Evolutionary conservation across 495 filamentous ascomycete genomes (phyloP), one percentile per base, ranked within the genome.

Genomic region (Hyaloscypha finlandica): DNA sequence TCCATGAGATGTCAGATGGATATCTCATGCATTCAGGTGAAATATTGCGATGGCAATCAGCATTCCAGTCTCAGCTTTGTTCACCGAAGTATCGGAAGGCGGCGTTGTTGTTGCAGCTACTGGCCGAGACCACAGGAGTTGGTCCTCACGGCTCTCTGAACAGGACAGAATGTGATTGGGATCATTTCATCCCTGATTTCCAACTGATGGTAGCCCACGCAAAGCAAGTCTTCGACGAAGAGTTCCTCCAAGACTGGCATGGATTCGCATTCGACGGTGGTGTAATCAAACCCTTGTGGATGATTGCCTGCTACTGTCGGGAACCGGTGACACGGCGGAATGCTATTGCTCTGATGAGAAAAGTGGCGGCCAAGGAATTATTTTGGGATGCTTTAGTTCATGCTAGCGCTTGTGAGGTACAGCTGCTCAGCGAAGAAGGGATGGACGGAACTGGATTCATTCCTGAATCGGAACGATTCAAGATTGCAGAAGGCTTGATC

Each of bases 381-480:
- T 53, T 53, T 16, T 53, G 51, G 51, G 51, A 53, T 29, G 19
- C 51, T 8, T n/a, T 53, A 8, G 9, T n/a, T 20, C 51, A 20
- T 53, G 51, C 19, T 1, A 58, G 30, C 8, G 16, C 30, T 19
- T 58, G 14, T 19, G 31, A 33, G 30, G 8, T 30, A 6, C 14
- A 22, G 4, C 51, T 61, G 59, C 3, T 20, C 16, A 51, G 39
- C 22, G 59, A 61, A 31, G 59, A 61, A 31, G 59, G 59, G 12
- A 61, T 45, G 39, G 59, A 61, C 45, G 59, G 20, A 37, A 45
- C 51, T 51, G 59, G 59, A 14, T 61, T 22, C 29, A 61, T 61
- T 22, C 59, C 59, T 20, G 11, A 37, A n/a, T 14, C 14, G 5
- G 42, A 48, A 33, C 42, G 59, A 25, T 33, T 61, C 6, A 20